Percentiles rank a stretch among this genome's conserved stretches.
phyloP scores from a whole-genome alignment of 371 early-diverging fungal species.

The Mucor racemosus region DNA sequence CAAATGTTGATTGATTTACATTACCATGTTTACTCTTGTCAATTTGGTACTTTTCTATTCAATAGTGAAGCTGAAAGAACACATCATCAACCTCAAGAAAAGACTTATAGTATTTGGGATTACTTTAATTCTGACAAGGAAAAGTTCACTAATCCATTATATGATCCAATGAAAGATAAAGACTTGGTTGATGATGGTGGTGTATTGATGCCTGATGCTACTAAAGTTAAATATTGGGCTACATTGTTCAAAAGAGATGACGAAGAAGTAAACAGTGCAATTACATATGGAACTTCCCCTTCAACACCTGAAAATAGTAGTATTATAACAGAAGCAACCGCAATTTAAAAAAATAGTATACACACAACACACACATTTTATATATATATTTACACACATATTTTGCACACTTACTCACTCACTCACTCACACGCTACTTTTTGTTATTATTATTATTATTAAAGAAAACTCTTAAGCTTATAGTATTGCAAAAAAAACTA shows the following conservation, averaged over 20 bases:
- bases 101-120: constrained; percentile 83
- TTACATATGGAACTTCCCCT: constrained; percentile 28
- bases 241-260: constrained; percentile 60
- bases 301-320: constrained; percentile 17
- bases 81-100: constrained; percentile 40
- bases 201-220: constrained; percentile 66
- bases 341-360: not conserved
- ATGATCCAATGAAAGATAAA: constrained; percentile 55
- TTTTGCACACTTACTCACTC: not conserved
- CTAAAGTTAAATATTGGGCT: constrained; percentile 76
- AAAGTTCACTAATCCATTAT: constrained; percentile 57
- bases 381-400: not conserved
- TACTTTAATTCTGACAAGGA: constrained; percentile 66
- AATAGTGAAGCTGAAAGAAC: constrained; percentile 84
- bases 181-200: constrained; percentile 56
- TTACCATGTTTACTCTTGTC: constrained; percentile 86
- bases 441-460: no score
- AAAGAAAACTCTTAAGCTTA: no score
- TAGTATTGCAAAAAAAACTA: no score
- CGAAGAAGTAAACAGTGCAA: constrained; percentile 59
- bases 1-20: constrained; percentile 79
- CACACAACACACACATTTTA: not conserved
- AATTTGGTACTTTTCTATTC: constrained; percentile 93
- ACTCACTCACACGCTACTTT: no score
- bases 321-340: constrained; percentile 5